phyloP scores from a whole-genome alignment of 176 grass and related monocot genomes.

The Tillandsia fasciculata region DNA sequence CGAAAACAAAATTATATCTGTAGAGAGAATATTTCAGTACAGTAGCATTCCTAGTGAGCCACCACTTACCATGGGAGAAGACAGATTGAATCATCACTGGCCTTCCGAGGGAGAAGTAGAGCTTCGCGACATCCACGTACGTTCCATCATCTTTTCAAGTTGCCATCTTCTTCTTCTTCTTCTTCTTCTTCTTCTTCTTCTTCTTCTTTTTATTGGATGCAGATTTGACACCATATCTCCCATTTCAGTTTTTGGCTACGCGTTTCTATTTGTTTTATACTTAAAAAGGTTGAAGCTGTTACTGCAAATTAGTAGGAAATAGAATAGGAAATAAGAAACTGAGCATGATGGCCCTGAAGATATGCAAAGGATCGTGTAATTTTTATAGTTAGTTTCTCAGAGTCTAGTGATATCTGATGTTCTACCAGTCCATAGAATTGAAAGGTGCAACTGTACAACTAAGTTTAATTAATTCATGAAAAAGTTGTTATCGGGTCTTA shows the following conservation, averaged over 20 bases:
- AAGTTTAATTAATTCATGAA: neutral
- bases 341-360: no score
- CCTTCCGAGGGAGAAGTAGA: conserved; percentile 53
- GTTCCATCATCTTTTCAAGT: neutral
- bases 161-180: neutral
- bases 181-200: neutral
- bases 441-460: no score
- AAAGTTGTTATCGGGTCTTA: neutral
- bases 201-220: neutral
- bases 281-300: neutral
- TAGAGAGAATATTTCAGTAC: conserved; percentile 88
- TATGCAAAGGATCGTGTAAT: no score
- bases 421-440: no score
- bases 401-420: no score
- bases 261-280: neutral
- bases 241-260: no score
- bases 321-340: no score
- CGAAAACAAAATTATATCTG: conserved; percentile 82
- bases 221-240: neutral
- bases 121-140: conserved; percentile 52
- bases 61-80: conserved; percentile 39
- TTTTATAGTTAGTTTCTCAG: no score
- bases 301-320: no score
- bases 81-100: conserved; percentile 37
- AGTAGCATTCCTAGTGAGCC: conserved; percentile 64